Evolutionary conservation across 2,329 filamentous ascomycete species (phyloP), one percentile per base, ranked within the genome.

Genomic region (Pyricularia grisea): DNA sequence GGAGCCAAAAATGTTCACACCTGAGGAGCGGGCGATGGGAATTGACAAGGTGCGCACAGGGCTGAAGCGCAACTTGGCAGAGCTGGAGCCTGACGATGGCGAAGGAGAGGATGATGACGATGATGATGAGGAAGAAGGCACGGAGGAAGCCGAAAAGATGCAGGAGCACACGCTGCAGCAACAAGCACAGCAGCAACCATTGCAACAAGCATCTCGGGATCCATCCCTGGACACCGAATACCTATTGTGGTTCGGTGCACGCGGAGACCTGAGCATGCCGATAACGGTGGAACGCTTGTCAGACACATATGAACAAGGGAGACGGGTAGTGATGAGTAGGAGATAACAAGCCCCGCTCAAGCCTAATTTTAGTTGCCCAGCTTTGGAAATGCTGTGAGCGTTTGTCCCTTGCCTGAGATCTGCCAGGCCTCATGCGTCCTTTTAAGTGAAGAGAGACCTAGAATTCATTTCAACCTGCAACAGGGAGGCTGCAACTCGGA

Each of bases 41-140:
- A 77, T 90, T 12, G 86, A 91, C 74, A 90, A 87, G 73, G 90
- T 94, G 65, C 84, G 88, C 55, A 94, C 92, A 0, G 92, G 92
- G 0, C 77, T 95, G 75, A 84, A 78, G 75, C 83, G 86, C 72
- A 82, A 78, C 2, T 74, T 87, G 14, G 83, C 84, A 66, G 82
- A 84, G 27, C 81, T 83, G 0, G 80, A 81, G 0, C 81, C 83
- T 0, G 85, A 89, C 1, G 87, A 89, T 0, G 83, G 85, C 0
- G 87, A 88, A 0, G 85, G 86, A 0, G 86, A 86, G 0, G 85
- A 84, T 0, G 85, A 84, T 0, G 84, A 82, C 0, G 84, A 84
- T 0, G 81, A 81, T 0, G 84, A 85, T 0, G 83, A 84, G 6
- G 83, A 82, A 0, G 82, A 81, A 1, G 81, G 79, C 0, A 81